phyloP scores from a whole-genome alignment of 305 asterid genomes.

The Fraxinus dipetala region DNA sequence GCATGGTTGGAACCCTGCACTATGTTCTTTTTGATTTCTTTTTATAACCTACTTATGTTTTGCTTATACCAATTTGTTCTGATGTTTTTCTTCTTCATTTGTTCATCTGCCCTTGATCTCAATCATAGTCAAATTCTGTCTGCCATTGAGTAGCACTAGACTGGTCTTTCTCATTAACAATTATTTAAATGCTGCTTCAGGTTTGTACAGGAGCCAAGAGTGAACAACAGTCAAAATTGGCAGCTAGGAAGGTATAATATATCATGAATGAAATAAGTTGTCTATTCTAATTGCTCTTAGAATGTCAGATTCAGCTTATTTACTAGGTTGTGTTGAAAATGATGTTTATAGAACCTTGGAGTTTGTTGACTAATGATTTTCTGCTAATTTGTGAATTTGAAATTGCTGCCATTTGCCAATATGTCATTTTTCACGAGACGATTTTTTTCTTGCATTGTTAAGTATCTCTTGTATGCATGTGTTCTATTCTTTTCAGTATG shows the following conservation, averaged over 20 bases:
- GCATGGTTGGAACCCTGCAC: conserved; percentile 1
- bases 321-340: neutral
- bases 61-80: neutral
- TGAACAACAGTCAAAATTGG: conserved; percentile 68
- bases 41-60: neutral
- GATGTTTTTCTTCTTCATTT: neutral
- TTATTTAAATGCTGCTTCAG: conserved; percentile 31
- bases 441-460: neutral
- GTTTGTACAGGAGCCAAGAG: conserved; percentile 84
- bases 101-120: neutral
- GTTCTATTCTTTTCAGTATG: conserved; percentile 44
- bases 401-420: neutral
- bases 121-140: neutral
- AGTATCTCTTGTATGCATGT: neutral
- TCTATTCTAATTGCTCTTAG: neutral
- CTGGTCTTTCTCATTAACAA: neutral
- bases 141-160: neutral
- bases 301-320: conserved; percentile 1
- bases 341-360: conserved; percentile 4
- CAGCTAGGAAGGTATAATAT: conserved; percentile 61
- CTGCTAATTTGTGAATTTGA: conserved; percentile 10
- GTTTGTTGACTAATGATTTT: neutral
- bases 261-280: conserved; percentile 1
- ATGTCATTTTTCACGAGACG: conserved; percentile 7
- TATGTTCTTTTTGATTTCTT: conserved; percentile 4